phyloP scores from a whole-genome alignment of 2,329 filamentous ascomycete species.

The Fusarium chaquense region DNA sequence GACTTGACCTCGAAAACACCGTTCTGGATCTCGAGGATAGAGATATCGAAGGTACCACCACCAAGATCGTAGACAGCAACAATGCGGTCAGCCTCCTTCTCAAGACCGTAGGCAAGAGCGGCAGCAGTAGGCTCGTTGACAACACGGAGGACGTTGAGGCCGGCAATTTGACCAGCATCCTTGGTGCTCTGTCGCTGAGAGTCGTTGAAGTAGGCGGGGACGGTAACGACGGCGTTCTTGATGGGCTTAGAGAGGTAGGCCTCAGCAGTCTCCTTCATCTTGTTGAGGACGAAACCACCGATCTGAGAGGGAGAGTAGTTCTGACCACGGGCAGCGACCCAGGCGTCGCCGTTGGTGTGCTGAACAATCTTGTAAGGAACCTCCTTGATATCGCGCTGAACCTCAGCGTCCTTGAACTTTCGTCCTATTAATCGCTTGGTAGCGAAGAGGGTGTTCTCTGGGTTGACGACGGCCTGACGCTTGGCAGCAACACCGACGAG shows the following conservation, averaged over 20 bases:
- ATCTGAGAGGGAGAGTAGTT: slow-evolving; percentile 99
- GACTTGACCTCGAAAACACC: slow-evolving; percentile 99
- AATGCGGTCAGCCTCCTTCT: slow-evolving; percentile 91
- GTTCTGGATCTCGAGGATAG: slow-evolving; percentile 95
- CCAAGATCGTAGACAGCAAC: slow-evolving; percentile 98
- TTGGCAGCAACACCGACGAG: slow-evolving; percentile 97
- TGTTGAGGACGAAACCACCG: slow-evolving; percentile 94
- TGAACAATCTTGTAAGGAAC: slow-evolving; percentile 99
- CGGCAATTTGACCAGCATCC: slow-evolving; percentile 96
- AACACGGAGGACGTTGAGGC: slow-evolving; percentile 95
- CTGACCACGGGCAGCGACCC: slow-evolving; percentile 92
- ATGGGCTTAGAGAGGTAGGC: slow-evolving; percentile 88
- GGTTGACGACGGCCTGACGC: slow-evolving; percentile 98
- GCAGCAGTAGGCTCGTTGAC: slow-evolving; percentile 98
- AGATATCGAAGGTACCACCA: slow-evolving; percentile 99
- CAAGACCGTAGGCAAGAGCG: slow-evolving; percentile 93
- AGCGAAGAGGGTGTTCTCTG: slow-evolving; percentile 97
- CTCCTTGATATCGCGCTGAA: slow-evolving; percentile 96
- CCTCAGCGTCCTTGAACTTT: slow-evolving; percentile 93
- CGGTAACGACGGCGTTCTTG: slow-evolving; percentile 97
- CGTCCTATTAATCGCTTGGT: slow-evolving; percentile 99
- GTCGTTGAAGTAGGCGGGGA: slow-evolving; percentile 99
- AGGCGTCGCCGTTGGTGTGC: slow-evolving; percentile 95
- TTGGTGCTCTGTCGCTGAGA: slow-evolving; percentile 98
- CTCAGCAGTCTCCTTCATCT: slow-evolving; percentile 99